Base-by-base conservation (phyloP, 176 grass and related monocot species). In the Areca catechu region DNA sequence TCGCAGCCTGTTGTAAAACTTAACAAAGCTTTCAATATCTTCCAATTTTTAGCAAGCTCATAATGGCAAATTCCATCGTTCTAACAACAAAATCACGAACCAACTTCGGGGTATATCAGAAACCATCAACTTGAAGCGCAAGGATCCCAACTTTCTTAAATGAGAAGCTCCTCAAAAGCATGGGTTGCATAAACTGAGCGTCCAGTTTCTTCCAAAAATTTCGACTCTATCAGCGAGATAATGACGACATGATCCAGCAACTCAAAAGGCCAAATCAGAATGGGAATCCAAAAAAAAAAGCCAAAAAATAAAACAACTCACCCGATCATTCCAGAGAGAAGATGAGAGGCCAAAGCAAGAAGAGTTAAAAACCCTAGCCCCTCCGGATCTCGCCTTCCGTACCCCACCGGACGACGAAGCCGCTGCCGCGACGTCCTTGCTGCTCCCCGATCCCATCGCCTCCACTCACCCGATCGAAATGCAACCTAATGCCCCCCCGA, bases 371-470 rank as follows among this genome's bases (percentile, higher is more conserved):
- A 83, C 24, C 51, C 65, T 60, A 60, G 43, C 58, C 62, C 69
- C 60, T 24, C 59, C 76, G 4, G 50, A 56, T 56, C 70, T 64
- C 60, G 22, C 67, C 53, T 61, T 74, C 0, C 69, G 50, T 14
- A 15, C 10, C 1, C 24, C 24, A 53, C 17, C 49, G 60, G 16
- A 20, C 4, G 50, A 57, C 21, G 66, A 19, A 24, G 57, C 16
- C 18, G 47, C 0, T 20, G 70, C 7, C 17, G 80, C 66, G 16
- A 77, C 50, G 48, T 63, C 72, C 75, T 92, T 98, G 70, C 88
- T 98, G 68, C 76, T 83, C 28, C 81, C 73, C 72, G 87, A 92
- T 92, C 94, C 87, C 82, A 90, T 90, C 77, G 15, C 19, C n/a
- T 50, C 3, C 20, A 18, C 48, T 49, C 19, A 43, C 20, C 16